These are phyloP conservation scores for Pleurotus giganteus DNA, from an alignment of 768 basidiomycete species.

Conservation along the genomic window DNA sequence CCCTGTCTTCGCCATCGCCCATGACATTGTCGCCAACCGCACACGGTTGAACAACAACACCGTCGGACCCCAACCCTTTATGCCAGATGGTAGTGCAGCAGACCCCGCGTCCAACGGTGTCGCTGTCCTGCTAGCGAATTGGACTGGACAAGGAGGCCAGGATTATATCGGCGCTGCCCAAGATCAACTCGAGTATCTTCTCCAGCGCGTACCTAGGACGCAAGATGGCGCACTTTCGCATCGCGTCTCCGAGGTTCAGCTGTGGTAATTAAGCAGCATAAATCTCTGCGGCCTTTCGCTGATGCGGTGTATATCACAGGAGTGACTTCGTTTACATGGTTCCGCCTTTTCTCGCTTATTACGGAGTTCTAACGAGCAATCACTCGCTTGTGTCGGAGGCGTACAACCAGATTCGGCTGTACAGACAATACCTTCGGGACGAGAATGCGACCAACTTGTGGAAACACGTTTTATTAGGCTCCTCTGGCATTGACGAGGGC, in stretches of 20 bases:
- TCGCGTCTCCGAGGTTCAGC: conserved; percentile 43
- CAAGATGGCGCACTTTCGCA: conserved; percentile 82
- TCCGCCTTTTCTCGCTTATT: conserved; percentile 85
- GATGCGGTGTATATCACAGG: conserved; percentile 41
- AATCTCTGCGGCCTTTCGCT: background rate
- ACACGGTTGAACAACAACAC: conserved; percentile 37
- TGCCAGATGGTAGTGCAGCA: conserved; percentile 57
- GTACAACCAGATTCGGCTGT: conserved; percentile 70
- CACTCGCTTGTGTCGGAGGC: conserved; percentile 57
- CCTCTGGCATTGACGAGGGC: conserved; percentile 51
- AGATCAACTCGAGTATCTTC: conserved; percentile 64
- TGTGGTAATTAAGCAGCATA: background rate
- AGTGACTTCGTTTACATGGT: conserved; percentile 84
- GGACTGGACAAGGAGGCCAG: conserved; percentile 42
- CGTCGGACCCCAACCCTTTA: conserved; percentile 55
- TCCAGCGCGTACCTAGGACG: conserved; percentile 57
- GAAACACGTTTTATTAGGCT: conserved; percentile 72
- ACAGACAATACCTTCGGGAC: conserved; percentile 65
- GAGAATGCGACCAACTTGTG: conserved; percentile 52
- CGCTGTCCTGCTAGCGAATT: conserved; percentile 58
- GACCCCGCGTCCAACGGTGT: conserved; percentile 83
- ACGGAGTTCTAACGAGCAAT: conserved; percentile 63
- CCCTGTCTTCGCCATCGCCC: conserved; percentile 58
- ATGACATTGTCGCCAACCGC: conserved; percentile 46
- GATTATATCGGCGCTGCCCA: conserved; percentile 63